These are phyloP conservation scores for Mallotus nudiflorus DNA, from an alignment of 345 rosid species.

Conservation along the genomic window DNA sequence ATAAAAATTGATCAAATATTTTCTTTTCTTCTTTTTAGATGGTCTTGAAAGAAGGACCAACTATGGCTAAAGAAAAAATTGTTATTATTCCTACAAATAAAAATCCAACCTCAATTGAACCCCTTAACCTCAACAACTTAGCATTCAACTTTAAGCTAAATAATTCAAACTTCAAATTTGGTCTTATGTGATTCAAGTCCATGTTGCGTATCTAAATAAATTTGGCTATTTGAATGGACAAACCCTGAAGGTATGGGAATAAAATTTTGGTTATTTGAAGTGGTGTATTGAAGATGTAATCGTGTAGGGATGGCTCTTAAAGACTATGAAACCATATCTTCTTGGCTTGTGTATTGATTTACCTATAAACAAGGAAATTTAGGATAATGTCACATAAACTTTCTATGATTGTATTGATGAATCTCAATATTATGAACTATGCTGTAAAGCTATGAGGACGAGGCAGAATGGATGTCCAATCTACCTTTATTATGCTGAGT, in stretches of 20 bases:
- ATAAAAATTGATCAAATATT: too few species aligned
- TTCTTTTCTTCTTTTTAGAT: too few species aligned
- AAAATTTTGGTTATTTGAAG: not conserved
- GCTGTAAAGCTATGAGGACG: too few species aligned
- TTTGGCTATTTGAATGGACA: slow-evolving; percentile 8
- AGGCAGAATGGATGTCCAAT: too few species aligned
- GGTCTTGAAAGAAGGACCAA: too few species aligned
- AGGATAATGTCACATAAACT: not conserved
- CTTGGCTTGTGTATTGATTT: not conserved
- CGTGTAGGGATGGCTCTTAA: not conserved
- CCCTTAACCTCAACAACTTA: too few species aligned
- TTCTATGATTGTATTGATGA: not conserved
- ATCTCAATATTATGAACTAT: not conserved
- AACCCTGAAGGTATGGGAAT: not conserved
- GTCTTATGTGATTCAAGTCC: slow-evolving; percentile 4
- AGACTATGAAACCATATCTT: not conserved
- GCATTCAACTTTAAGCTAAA: too few species aligned
- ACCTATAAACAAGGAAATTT: not conserved
- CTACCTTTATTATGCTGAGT: too few species aligned
- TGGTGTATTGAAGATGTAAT: not conserved
- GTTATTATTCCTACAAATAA: too few species aligned
- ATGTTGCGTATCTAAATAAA: not conserved
- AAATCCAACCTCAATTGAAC: too few species aligned
- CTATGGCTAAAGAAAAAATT: too few species aligned
- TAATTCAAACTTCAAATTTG: too few species aligned